phyloP scores from a whole-genome alignment of 805 yeast genomes.

The Lachancea sp. region DNA sequence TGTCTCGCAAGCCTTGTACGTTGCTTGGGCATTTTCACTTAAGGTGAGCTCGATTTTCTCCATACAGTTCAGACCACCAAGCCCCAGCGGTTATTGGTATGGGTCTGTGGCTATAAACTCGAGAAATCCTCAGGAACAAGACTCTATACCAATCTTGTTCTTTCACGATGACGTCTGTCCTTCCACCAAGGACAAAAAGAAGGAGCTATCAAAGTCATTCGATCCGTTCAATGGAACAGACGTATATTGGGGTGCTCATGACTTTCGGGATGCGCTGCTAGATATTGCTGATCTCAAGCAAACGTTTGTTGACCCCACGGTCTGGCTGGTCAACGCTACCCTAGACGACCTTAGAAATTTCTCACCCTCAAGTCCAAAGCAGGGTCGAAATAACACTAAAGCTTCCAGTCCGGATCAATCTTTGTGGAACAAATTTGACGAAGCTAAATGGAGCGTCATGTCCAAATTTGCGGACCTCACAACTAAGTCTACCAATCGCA shows the following conservation, averaged over 20 bases:
- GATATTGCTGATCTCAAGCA: conserved; percentile 55
- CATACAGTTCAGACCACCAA: conserved; percentile 76
- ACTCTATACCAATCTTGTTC: conserved; percentile 73
- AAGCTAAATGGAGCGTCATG: conserved; percentile 79
- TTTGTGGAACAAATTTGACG: conserved; percentile 24
- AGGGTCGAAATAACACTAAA: background rate
- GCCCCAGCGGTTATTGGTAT: conserved; percentile 76
- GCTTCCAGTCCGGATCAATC: background rate
- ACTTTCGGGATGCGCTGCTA: conserved; percentile 53
- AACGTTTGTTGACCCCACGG: conserved; percentile 64
- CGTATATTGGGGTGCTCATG: conserved; percentile 88
- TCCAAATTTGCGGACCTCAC: conserved; percentile 80
- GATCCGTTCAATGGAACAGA: conserved; percentile 61
- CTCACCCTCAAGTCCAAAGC: conserved; percentile 12
- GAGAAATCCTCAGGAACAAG: conserved; percentile 41
- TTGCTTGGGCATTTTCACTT: conserved; percentile 63
- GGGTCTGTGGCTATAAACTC: conserved; percentile 80
- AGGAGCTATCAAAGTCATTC: conserved; percentile 54
- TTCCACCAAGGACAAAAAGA: conserved; percentile 60
- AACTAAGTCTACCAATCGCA: conserved; percentile 28
- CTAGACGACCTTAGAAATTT: conserved; percentile 38
- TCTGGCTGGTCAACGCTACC: conserved; percentile 74
- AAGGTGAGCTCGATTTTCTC: conserved; percentile 59
- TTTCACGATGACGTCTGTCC: conserved; percentile 88
- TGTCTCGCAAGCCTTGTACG: conserved; percentile 12